Evolutionary conservation across 2,329 filamentous ascomycete species (phyloP), one percentile per base, ranked within the genome.

Genomic region (Diplocarpon rosae): DNA sequence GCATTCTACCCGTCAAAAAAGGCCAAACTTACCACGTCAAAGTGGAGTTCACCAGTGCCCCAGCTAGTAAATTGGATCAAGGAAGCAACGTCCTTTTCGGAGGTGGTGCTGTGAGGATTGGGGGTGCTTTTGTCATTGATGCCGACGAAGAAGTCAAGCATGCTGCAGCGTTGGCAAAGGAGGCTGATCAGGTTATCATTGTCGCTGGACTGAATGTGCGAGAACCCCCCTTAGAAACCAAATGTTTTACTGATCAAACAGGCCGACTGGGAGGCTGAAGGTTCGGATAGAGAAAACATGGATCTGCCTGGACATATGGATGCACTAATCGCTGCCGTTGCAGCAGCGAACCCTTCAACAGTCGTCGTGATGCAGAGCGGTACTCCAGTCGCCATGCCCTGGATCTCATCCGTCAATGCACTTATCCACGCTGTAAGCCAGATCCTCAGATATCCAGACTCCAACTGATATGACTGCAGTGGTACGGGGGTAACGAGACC

Each of bases 401-500:
- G 80, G 80, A 68, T 75, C 1, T 59, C 67, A 13, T 63, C 70
- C 28, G 73, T 56, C 2, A 61, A 65, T 7, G 75, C 78, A 1
- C 67, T 89, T 1, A 59, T 88, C 1, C 83, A 89, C 57, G 83
- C 84, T 31, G 46, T 48, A 45, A 42, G 46, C 42, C 37, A 1
- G 1, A 66, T 88, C 1, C 58, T 87, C 16, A 17, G 8, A 1
- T 83, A 90, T 57, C 84, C 84, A 7, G 16, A 11, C 5, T 14
- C 27, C 15, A 15, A 27, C 20, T 48, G 13, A 47, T 12, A 2
- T 6, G n/a, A 24, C 2, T 10, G 11, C 12, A 48, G 46, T 92
- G 85, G 84, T 92, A 88, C 57, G 83, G 85, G 48, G 85, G 86
- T n/a, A 86, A 92, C 57, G 85, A 92, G 66, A 83, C 81, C 5